These are phyloP conservation scores for Sarcodon sp. DNA, from an alignment of 768 basidiomycete genomes.

Conservation along the genomic window DNA sequence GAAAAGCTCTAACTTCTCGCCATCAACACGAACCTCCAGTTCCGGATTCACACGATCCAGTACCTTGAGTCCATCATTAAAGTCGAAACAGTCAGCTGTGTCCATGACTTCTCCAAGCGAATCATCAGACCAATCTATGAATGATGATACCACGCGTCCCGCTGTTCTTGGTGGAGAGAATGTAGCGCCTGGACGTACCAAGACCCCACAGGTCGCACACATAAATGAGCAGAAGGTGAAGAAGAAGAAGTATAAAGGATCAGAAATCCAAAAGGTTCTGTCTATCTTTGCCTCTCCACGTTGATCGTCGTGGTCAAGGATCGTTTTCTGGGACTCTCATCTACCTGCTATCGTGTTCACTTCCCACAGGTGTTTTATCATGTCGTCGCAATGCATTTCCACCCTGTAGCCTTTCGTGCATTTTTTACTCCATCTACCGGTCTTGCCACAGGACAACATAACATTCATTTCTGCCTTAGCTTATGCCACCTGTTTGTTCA, in stretches of 20 bases:
- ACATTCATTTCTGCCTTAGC: not conserved
- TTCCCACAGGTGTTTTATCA: not conserved
- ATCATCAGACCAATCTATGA: slow-evolving; percentile 58
- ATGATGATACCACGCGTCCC: slow-evolving; percentile 25
- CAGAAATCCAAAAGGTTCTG: slow-evolving; percentile 2
- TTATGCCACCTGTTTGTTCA: not conserved
- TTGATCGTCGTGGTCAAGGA: not conserved
- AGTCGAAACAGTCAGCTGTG: slow-evolving; percentile 66
- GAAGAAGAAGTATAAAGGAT: not conserved
- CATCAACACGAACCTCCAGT: slow-evolving; percentile 33
- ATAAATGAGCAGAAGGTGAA: not conserved
- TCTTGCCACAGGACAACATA: not conserved
- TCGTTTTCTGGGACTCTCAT: not conserved
- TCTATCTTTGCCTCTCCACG: not conserved
- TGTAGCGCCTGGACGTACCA: not conserved
- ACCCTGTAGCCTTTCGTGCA: not conserved
- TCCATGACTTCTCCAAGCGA: slow-evolving; percentile 62
- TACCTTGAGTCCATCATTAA: slow-evolving; percentile 59
- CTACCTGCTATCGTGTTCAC: not conserved
- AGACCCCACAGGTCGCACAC: slow-evolving; percentile 3
- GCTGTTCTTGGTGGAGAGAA: slow-evolving; percentile 1
- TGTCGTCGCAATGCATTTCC: not conserved
- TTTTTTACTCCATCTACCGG: too few species aligned
- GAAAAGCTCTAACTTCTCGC: slow-evolving; percentile 25
- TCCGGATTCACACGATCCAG: slow-evolving; percentile 22